Base-by-base conservation (phyloP, 148 eudicot species). In the Talinum fruticosum region DNA sequence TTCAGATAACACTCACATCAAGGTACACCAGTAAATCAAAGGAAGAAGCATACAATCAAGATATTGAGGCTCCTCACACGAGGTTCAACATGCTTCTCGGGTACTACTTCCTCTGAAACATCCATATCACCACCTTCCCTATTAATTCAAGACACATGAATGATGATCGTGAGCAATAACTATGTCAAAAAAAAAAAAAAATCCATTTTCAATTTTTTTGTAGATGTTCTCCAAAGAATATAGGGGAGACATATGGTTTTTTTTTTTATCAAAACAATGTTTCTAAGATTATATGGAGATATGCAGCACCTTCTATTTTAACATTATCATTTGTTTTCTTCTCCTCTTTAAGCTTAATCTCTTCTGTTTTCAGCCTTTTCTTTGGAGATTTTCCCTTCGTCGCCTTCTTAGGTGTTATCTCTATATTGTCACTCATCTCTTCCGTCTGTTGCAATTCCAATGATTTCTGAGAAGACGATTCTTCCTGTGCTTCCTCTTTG, bases 1-100 rank as follows among this genome's bases (percentile, higher is more conserved):
- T 65, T 49, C n/a, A 37, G 64, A 59, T 29, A 69, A 69, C 64
- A 37, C 47, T 35, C 73, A 62, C 71, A 41, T 62, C 64, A 67
- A 82, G 45, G 72, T 30, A 49, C 29, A 64, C 35, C 38, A 72
- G 71, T 19, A 6, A 66, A 41, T 14, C 24, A 33, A 61, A 32
- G 15, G 54, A 72, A 13, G 66, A 41, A 8, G 71, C 41, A 45
- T n/a, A 74, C 24, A 35, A 78, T 47, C 69, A 54, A 29, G 80
- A 78, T 78, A 78, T 49, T 70, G 71, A 74, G 78, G 74, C 59
- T 73, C 67, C 94, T 89, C 79, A 93, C 97, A 73, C 78, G 86
- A 72, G 86, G 81, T 82, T 92, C 90, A 74, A 61, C 68, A 69
- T 79, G 90, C 86, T 88, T 93, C 72, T 84, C 90, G 73, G 87